Base-by-base conservation (phyloP, 805 yeast genomes). In the Candida bentonensis region DNA sequence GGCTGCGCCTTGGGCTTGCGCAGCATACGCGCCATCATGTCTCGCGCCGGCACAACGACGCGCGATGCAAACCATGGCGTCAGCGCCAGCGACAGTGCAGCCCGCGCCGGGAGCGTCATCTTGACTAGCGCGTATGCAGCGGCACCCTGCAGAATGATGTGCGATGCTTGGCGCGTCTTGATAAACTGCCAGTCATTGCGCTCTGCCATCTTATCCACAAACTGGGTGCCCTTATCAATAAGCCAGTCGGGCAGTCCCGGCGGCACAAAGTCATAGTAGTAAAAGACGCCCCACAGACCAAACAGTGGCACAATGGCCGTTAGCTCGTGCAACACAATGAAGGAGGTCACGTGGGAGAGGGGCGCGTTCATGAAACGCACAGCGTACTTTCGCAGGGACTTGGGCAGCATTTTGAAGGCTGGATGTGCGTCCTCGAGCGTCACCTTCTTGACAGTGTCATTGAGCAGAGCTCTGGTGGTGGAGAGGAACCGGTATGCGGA, bases 221-320 rank as follows among this genome's bases (percentile, higher is more conserved):
- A 71, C 30, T 67, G 69, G 5, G 72, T 67, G 4, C 87, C 84
- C 45, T 71, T 72, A 11, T 70, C 66, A n/a, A 81, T 57, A 15
- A 82, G 68, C 76, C 76, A 72, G 2, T 72, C 67, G 0, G 85
- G 82, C 23, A 76, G 53, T 44, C 73, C 78, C 5, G 71, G 51
- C 1, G 82, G 80, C 7, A 74, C 57, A 42, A 69, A 61, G 44
- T 74, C 73, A 34, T 70, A 65, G 47, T 72, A 68, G 60, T 81
- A 82, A 49, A 83, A 68, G 1, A 67, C 49, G 53, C 75, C 81
- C 87, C 89, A 81, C 2, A 82, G 51, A 0, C 77, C 78, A 33
- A 81, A 63, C 42, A 83, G 64, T 1, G 94, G 94, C 23, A 73
- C 70, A 2, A 83, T 68, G 2, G 94, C 94, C 0, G 88, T 70